A percentile compares a stretch with the other conserved stretches of the same genome.
phyloP scores from a whole-genome alignment of 768 basidiomycete species.

The Boletus speciosus region DNA sequence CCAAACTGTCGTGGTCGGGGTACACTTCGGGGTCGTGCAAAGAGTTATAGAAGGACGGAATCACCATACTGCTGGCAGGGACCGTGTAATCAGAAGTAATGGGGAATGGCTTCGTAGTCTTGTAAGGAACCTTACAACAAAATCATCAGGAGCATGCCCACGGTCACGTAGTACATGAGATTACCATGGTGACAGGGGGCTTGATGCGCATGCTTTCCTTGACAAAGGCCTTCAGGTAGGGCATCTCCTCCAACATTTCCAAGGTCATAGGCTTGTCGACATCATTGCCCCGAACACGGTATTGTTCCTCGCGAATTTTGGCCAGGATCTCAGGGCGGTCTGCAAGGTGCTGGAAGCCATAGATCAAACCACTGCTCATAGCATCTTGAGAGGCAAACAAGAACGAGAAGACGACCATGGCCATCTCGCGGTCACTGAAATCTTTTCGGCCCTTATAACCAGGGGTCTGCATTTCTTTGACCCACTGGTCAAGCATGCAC shows the following conservation, averaged over 20 bases:
- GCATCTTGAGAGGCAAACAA: constrained; percentile 96
- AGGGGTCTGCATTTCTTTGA: constrained; percentile 64
- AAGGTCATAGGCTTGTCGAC: constrained; percentile 73
- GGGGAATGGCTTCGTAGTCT: constrained; percentile 84
- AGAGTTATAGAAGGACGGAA: constrained; percentile 90
- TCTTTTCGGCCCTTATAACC: constrained; percentile 73
- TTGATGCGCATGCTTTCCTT: constrained; percentile 90
- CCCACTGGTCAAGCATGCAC: constrained; percentile 95
- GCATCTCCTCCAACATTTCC: constrained; percentile 89
- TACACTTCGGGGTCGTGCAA: constrained; percentile 87
- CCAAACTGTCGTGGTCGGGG: constrained; percentile 78
- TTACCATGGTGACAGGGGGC: constrained; percentile 95
- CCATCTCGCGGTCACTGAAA: constrained; percentile 93
- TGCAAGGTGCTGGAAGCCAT: constrained; percentile 93
- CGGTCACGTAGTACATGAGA: constrained; percentile 1
- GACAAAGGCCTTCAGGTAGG: constrained; percentile 87
- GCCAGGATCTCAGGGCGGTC: constrained; percentile 86
- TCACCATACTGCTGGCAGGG: constrained; percentile 88
- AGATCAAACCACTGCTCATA: constrained; percentile 96
- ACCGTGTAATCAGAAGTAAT: constrained; percentile 91
- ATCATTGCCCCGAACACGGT: constrained; percentile 75
- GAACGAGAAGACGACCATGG: constrained; percentile 95
- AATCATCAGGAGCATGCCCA: constrained; percentile 8
- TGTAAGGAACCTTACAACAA: constrained; percentile 80
- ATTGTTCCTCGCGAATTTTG: constrained; percentile 91